Evolutionary conservation across 495 filamentous ascomycete species (phyloP), one percentile per base, ranked within the genome.

Genomic region (Annulohypoxylon stygium): DNA sequence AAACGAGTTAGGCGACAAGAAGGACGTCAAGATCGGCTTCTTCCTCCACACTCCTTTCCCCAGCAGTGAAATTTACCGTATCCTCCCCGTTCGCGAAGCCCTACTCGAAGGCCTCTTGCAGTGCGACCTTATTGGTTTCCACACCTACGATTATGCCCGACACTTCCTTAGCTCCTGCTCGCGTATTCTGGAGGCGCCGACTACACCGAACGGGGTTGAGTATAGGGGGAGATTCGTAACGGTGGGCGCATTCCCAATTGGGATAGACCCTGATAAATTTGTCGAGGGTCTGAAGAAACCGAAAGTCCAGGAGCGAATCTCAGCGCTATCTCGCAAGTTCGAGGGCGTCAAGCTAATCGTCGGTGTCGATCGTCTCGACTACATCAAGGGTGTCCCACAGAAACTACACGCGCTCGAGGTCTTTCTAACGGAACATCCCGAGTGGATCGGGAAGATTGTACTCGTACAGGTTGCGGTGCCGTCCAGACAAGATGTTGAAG

Each of bases 211-310:
- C 53, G 91, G 92, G 16, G 91, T 97, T 50, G 89, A 93, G 26
- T 97, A 90, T 76, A 85, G 92, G 66, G 91, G 90, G 48, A 91
- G 89, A 63, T 86, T 90, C 20, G 88, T 95, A 26, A 90, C 89
- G 1, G 90, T 93, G 9, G 93, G 90, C 48, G 93, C 91, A 12
- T 98, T 96, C 77, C 93, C 95, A 4, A 97, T 97, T 55, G 95
- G 95, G 37, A 97, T 99, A 77, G 95, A 98, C 69, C 95, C 96
- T 0, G 94, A 97, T 62, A 97, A 97, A 80, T 98, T 99, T 80
- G 88, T 90, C 64, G 92, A 97, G 63, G 93, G 91, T 0, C 83
- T 99, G 33, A 87, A 95, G 83, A 93, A 94, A 75, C 86, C 87
- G 2, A 90, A 88, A 41, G 93, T 98, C 0, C 88, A 92, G 77